These are phyloP conservation scores for Haematococcus lacustris DNA, from an alignment of 139 green algal species.

Conservation along the genomic window DNA sequence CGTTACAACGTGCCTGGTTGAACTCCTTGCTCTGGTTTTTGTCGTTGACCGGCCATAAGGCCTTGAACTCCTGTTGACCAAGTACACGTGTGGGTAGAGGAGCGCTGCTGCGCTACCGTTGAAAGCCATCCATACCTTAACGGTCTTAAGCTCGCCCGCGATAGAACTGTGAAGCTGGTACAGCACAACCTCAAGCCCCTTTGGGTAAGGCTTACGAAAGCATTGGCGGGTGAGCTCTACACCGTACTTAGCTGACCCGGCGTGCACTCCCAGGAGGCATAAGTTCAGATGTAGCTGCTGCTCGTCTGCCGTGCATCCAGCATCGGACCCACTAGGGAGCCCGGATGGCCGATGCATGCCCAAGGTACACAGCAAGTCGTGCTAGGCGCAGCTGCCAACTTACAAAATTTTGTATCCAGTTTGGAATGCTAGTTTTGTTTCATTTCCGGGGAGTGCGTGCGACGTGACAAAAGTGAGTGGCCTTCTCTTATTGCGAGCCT, in stretches of 20 bases:
- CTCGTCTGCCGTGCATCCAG: too few relatives aligned
- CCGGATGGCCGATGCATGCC: too few relatives aligned
- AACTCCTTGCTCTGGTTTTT: slow-evolving; percentile 39
- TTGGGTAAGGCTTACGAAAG: slow-evolving; percentile 36
- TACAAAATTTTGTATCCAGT: too few relatives aligned
- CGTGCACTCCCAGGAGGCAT: slow-evolving; percentile 22
- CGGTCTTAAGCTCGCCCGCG: slow-evolving; percentile 11
- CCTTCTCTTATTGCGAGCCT: too few relatives aligned
- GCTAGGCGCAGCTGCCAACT: too few relatives aligned
- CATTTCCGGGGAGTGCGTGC: too few relatives aligned
- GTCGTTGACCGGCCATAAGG: slow-evolving; percentile 30
- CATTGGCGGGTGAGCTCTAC: slow-evolving; percentile 19
- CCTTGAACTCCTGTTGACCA: slow-evolving; percentile 25
- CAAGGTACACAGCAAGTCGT: too few relatives aligned
- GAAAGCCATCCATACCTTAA: slow-evolving; percentile 11
- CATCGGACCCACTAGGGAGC: too few relatives aligned
- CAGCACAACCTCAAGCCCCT: slow-evolving; percentile 35
- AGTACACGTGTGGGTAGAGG: neutral
- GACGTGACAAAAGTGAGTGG: too few relatives aligned
- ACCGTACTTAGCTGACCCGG: slow-evolving; percentile 3
- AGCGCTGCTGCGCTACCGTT: neutral
- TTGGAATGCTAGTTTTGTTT: too few relatives aligned
- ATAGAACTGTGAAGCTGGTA: slow-evolving; percentile 20
- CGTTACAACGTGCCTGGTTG: slow-evolving; percentile 36
- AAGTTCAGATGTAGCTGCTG: slow-evolving; percentile 9